These are phyloP conservation scores for Malus orientalis DNA, from an alignment of 306 rosid genomes.

Conservation along the genomic window DNA sequence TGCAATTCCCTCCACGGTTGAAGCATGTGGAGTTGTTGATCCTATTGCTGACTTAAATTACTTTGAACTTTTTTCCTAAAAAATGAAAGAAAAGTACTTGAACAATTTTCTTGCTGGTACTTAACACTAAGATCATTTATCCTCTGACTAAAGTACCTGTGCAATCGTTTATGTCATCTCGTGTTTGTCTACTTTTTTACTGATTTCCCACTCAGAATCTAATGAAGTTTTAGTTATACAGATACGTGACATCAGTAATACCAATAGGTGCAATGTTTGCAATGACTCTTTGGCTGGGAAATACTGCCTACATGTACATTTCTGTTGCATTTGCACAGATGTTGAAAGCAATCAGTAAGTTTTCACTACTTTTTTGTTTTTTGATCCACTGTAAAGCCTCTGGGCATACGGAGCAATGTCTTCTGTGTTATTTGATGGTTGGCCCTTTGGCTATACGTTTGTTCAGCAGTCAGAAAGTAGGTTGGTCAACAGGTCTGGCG, in stretches of 20 bases:
- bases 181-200: slow-evolving; percentile 5
- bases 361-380: slow-evolving; percentile 9
- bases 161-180: background rate
- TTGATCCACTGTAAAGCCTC: slow-evolving; percentile 4
- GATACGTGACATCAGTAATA: slow-evolving; percentile 80
- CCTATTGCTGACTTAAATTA: background rate
- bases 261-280: slow-evolving; percentile 99
- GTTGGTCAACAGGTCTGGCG: slow-evolving; percentile 15
- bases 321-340: slow-evolving; percentile 98
- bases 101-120: background rate
- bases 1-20: background rate
- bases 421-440: background rate
- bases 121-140: background rate
- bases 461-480: background rate
- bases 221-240: slow-evolving; percentile 39
- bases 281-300: slow-evolving; percentile 99
- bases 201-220: slow-evolving; percentile 4
- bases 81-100: background rate
- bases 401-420: background rate
- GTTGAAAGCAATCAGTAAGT: slow-evolving; percentile 98
- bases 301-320: slow-evolving; percentile 93
- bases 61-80: background rate
- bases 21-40: background rate
- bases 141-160: background rate
- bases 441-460: background rate